These are phyloP conservation scores for Myxozyma vanderwaltii DNA, from an alignment of 805 yeast genomes.

Conservation along the genomic window DNA sequence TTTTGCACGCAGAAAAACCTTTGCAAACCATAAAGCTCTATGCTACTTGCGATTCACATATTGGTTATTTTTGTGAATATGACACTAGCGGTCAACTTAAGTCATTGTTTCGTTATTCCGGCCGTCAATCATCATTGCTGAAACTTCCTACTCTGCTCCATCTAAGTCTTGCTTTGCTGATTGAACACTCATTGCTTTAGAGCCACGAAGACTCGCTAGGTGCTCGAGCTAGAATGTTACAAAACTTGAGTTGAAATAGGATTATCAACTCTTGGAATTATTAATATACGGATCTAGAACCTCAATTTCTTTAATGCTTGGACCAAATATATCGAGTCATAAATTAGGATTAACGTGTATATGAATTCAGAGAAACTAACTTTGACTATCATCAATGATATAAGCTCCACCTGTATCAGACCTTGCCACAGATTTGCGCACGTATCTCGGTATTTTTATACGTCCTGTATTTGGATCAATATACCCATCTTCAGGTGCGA, in stretches of 20 bases:
- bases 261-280: conserved; percentile 74
- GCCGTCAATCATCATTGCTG: conserved; percentile 74
- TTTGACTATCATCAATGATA: conserved; percentile 69
- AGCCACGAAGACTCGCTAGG: conserved; percentile 49
- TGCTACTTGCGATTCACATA: conserved; percentile 13
- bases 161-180: conserved; percentile 68
- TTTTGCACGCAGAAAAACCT: not conserved
- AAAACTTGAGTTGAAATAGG: conserved; percentile 68
- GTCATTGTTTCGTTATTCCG: conserved; percentile 56
- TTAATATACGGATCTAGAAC: conserved; percentile 54
- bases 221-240: conserved; percentile 58
- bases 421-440: conserved; percentile 48
- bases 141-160: conserved; percentile 58
- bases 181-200: conserved; percentile 53
- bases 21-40: not conserved
- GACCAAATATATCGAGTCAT: conserved; percentile 74
- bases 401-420: conserved; percentile 73
- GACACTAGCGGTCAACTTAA: conserved; percentile 66
- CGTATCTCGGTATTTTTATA: conserved; percentile 55
- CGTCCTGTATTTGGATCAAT: conserved; percentile 40
- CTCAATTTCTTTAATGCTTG: conserved; percentile 46
- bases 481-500: conserved; percentile 61
- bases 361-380: conserved; percentile 64
- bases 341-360: conserved; percentile 66
- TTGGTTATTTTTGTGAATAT: conserved; percentile 60